Conservation (phyloP, 345 rosid species). For the Mercurialis annua region DNA sequence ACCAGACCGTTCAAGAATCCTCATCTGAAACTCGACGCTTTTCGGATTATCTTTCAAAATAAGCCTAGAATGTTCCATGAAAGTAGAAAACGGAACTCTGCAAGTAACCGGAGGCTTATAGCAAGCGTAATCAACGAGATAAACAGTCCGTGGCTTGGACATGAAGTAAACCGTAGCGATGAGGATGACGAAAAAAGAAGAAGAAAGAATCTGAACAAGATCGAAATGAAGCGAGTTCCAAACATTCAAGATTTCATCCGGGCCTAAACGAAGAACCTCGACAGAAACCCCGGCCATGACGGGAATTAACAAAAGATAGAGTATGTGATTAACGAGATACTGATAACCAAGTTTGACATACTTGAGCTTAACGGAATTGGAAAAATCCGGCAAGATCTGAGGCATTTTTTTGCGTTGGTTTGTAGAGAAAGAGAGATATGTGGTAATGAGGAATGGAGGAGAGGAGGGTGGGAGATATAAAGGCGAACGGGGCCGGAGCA, state of each 20-base stretch:
- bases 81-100: conserved; percentile 48
- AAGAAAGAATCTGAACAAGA: conserved; percentile 21
- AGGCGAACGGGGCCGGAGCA: conserved; percentile 14
- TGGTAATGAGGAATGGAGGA: conserved; percentile 1
- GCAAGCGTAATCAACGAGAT: conserved; percentile 57
- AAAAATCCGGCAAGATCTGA: conserved; percentile 26
- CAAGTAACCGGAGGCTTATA: conserved; percentile 44
- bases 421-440: conserved; percentile 2
- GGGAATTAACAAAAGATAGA: conserved; percentile 23
- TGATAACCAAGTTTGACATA: conserved; percentile 30
- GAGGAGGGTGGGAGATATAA: conserved; percentile 21
- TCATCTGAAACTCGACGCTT: conserved; percentile 45
- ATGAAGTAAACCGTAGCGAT: conserved; percentile 25
- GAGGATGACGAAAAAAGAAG: conserved; percentile 18
- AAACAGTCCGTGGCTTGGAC: conserved; percentile 35
- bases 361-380: conserved; percentile 25
- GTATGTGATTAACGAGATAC: conserved; percentile 30
- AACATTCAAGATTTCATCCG: conserved; percentile 17
- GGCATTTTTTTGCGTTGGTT: conserved; percentile 14
- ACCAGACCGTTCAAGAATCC: conserved; percentile 52
- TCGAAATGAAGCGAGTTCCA: conserved; percentile 27
- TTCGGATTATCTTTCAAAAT: conserved; percentile 42
- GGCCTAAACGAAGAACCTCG: conserved; percentile 25
- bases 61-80: conserved; percentile 42
- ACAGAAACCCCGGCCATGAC: conserved; percentile 13